A percentile compares a stretch with the other conserved stretches of the same genome.
These are phyloP conservation scores for Backusella circina DNA, from an alignment of 192 early-diverging fungal species.

Conservation along the genomic window DNA sequence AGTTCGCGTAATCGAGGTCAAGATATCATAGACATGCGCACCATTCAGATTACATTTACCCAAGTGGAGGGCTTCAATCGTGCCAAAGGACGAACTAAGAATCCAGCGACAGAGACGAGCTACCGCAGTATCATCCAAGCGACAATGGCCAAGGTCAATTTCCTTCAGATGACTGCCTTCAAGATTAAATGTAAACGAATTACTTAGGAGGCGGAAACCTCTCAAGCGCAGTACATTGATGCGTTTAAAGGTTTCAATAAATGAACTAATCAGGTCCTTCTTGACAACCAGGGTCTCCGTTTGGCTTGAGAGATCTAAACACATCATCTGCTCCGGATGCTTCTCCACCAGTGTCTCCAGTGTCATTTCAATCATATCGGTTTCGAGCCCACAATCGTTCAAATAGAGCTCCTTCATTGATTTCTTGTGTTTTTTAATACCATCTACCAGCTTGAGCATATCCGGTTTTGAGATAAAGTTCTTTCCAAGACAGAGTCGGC, in stretches of 20 bases:
- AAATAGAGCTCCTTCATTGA: conserved; percentile 3
- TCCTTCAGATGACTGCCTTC: not conserved
- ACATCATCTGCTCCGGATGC: not conserved
- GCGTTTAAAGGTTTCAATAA: not conserved
- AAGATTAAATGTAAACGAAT: not conserved
- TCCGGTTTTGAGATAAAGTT: not conserved
- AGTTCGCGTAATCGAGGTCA: conserved; percentile 35
- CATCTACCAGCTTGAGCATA: not conserved
- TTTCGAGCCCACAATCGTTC: conserved; percentile 7
- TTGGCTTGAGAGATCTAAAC: not conserved
- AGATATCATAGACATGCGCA: conserved; percentile 34
- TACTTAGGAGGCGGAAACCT: not conserved
- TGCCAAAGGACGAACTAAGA: conserved; percentile 10
- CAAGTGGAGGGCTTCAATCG: conserved; percentile 26
- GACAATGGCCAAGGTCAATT: conserved; percentile 19
- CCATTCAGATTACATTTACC: conserved; percentile 43
- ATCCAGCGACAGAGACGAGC: conserved; percentile 24
- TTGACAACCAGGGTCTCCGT: not conserved
- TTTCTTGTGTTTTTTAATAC: not conserved
- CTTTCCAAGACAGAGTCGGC: not conserved
- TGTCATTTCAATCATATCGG: conserved; percentile 7
- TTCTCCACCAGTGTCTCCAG: not conserved
- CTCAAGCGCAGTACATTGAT: not conserved
- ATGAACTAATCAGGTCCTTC: not conserved
- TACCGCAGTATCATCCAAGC: conserved; percentile 3